Percentiles rank a stretch among this genome's conserved stretches.
Conservation (phyloP, 176 grass and related monocot genomes). For the Oryza meridionalis region DNA sequence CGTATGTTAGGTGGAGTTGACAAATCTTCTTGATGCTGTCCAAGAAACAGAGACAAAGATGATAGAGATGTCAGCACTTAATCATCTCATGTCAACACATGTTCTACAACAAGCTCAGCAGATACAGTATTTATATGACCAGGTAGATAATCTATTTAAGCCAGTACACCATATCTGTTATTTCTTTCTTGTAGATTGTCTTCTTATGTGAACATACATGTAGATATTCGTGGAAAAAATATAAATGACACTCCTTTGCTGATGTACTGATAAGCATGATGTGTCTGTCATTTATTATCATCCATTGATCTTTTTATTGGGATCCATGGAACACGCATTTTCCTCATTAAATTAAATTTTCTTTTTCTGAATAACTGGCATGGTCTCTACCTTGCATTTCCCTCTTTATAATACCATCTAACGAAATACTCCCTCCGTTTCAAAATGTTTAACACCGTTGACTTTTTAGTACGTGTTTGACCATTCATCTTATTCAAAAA, state of each 20-base stretch:
- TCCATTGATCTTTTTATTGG: not conserved
- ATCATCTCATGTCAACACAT: constrained; percentile 95
- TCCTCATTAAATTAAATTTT: not conserved
- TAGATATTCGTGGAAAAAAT: not conserved
- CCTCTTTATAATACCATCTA: not conserved
- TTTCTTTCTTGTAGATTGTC: not conserved
- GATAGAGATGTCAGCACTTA: constrained; percentile 96
- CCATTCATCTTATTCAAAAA: too few relatives aligned
- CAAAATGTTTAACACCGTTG: too few relatives aligned
- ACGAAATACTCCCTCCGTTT: not conserved
- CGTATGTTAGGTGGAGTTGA: constrained; percentile 72
- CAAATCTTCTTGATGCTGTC: constrained; percentile 75
- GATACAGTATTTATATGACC: constrained; percentile 85
- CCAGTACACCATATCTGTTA: not conserved
- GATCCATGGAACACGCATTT: not conserved
- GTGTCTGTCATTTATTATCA: not conserved
- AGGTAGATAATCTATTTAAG: constrained; percentile 51
- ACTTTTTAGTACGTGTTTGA: too few relatives aligned
- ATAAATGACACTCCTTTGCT: not conserved
- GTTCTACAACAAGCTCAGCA: constrained; percentile 92
- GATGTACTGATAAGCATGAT: not conserved
- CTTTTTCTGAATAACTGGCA: not conserved
- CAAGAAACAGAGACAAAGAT: constrained; percentile 98
- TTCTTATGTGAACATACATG: constrained; percentile 12
- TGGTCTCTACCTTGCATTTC: not conserved